Evolutionary conservation across 1,284 basidiomycete species (phyloP).

Genomic region (Pisolithus thermaeus): DNA sequence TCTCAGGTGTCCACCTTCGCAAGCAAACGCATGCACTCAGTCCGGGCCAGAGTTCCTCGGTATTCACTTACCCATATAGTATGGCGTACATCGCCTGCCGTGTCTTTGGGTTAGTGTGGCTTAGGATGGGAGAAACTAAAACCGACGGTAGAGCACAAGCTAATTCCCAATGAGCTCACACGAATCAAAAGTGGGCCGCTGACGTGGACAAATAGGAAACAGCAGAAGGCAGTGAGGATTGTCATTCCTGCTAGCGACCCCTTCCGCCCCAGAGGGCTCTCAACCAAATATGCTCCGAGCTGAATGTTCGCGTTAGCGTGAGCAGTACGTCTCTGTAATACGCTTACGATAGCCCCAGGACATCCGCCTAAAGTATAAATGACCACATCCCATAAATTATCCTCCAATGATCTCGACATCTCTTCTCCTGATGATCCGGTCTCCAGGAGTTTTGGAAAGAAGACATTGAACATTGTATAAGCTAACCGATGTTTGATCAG

Average conservation of each 20-base stretch:
- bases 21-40: neutral
- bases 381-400: constrained; percentile 77
- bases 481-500: constrained; percentile 35
- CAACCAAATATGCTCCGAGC: constrained; percentile 89
- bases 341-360: constrained; percentile 74
- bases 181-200: constrained; percentile 60
- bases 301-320: constrained; percentile 25
- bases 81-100: constrained; percentile 84
- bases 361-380: constrained; percentile 82
- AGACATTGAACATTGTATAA: constrained; percentile 97
- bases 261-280: constrained; percentile 69
- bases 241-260: constrained; percentile 80
- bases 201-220: constrained; percentile 67
- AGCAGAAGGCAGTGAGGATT: constrained; percentile 73
- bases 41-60: neutral
- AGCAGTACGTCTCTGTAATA: constrained; percentile 4
- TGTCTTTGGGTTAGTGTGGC: neutral
- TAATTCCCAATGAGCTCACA: constrained; percentile 76
- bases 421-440: constrained; percentile 31
- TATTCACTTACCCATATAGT: constrained; percentile 58
- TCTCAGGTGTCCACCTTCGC: constrained; percentile 81
- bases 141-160: constrained; percentile 72
- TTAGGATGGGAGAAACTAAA: neutral
- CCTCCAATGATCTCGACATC: constrained; percentile 48
- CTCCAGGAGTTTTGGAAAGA: constrained; percentile 87